Evolutionary conservation across 768 basidiomycete genomes (phyloP).

Genomic region (Gautieria morchelliformis): DNA sequence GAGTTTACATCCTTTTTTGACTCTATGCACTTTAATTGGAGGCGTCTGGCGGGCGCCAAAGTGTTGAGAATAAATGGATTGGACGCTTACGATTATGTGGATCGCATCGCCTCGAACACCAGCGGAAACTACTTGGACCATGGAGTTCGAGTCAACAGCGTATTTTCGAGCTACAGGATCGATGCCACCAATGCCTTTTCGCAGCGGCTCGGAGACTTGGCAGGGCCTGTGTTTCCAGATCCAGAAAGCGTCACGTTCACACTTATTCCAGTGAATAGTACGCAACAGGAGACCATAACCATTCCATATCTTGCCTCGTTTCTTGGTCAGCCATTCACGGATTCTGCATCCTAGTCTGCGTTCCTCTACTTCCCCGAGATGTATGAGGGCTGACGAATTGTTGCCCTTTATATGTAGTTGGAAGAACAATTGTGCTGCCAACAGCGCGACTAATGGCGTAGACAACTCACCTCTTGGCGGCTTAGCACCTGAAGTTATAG

Average conservation of each 20-base stretch:
- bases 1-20: constrained; percentile 38
- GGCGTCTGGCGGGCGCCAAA: constrained; percentile 49
- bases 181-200: constrained; percentile 33
- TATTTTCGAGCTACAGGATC: constrained; percentile 49
- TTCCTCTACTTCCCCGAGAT: not conserved
- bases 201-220: constrained; percentile 49
- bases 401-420: constrained; percentile 30
- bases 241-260: constrained; percentile 38
- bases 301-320: constrained; percentile 46
- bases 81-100: constrained; percentile 45
- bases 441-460: constrained; percentile 38
- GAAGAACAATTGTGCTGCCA: constrained; percentile 48
- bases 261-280: constrained; percentile 37
- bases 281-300: constrained; percentile 35
- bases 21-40: constrained; percentile 44
- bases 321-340: constrained; percentile 39
- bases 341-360: constrained; percentile 41
- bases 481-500: constrained; percentile 22
- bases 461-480: constrained; percentile 20
- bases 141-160: constrained; percentile 53
- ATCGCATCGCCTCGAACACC: constrained; percentile 46
- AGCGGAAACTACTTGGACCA: constrained; percentile 58
- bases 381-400: not conserved
- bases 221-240: constrained; percentile 41
- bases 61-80: constrained; percentile 45